These are phyloP conservation scores for Trametes gibbosa DNA, from an alignment of 768 basidiomycete genomes.

Conservation along the genomic window DNA sequence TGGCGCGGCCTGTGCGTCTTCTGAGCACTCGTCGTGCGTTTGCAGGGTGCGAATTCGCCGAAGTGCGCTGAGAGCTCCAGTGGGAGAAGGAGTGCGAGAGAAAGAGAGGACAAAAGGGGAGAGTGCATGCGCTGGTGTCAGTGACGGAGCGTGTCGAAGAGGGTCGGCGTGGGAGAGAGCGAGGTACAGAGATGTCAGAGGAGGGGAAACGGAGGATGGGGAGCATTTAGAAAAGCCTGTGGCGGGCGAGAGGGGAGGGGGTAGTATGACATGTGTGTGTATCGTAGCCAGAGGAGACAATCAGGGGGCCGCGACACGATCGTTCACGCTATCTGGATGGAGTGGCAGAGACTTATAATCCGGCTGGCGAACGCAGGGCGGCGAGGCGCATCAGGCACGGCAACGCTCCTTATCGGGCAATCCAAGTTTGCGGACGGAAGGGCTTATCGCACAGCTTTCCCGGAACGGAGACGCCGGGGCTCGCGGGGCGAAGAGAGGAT, in stretches of 20 bases:
- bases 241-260: not conserved
- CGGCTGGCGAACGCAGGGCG: not conserved
- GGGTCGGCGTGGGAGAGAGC: not conserved
- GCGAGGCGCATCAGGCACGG: not conserved
- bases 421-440: slow-evolving; percentile 6
- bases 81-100: not conserved
- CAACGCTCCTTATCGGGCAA: slow-evolving; percentile 4
- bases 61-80: slow-evolving; percentile 30
- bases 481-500: no score
- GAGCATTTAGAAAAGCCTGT: no score
- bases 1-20: not conserved
- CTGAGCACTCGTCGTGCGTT: not conserved
- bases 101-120: not conserved
- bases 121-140: not conserved
- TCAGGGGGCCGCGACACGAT: not conserved
- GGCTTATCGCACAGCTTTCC: slow-evolving; percentile 15
- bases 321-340: not conserved
- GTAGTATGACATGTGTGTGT: not conserved
- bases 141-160: not conserved
- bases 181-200: slow-evolving; percentile 1
- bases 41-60: not conserved
- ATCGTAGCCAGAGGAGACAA: not conserved
- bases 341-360: not conserved
- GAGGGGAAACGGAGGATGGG: not conserved
- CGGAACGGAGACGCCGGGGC: not conserved